Percentiles rank a stretch among this genome's conserved stretches.
Evolutionary conservation across 495 filamentous ascomycete genomes (phyloP).

Genomic region (Penicillium roqueforti): DNA sequence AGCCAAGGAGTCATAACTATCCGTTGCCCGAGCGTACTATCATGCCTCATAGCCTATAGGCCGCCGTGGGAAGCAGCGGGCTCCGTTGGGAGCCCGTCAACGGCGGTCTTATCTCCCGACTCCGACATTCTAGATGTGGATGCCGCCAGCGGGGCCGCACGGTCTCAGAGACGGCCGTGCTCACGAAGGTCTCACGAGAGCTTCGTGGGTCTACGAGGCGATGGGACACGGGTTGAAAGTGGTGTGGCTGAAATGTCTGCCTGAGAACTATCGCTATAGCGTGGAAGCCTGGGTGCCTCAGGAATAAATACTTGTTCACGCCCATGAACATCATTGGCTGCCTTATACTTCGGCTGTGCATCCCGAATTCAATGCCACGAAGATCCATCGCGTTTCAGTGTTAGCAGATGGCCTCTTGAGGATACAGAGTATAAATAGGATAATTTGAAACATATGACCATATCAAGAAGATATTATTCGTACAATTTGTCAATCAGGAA

Average conservation of each 20-base stretch:
- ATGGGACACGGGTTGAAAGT: neutral
- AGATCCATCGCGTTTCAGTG: neutral
- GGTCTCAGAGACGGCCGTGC: neutral
- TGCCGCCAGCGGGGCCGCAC: neutral
- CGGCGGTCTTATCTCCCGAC: conserved; percentile 1
- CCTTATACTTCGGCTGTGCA: conserved; percentile 2
- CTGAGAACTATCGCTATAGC: neutral
- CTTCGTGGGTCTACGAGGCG: neutral
- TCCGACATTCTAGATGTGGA: conserved; percentile 3
- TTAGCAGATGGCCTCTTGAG: neutral
- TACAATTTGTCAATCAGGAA: neutral
- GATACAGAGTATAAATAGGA: neutral
- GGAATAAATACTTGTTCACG: neutral
- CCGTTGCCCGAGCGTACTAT: neutral
- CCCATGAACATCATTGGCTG: conserved; percentile 3
- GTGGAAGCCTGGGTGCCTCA: conserved; percentile 6
- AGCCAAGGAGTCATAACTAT: neutral
- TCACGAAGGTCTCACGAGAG: neutral
- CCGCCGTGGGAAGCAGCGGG: neutral
- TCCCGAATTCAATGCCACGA: neutral
- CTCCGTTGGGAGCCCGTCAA: neutral
- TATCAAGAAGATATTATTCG: neutral
- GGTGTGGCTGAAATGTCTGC: conserved; percentile 7
- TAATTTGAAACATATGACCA: neutral
- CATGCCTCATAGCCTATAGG: conserved; percentile 1